Evolutionary conservation across 306 rosid species (phyloP), one percentile per base, ranked within the genome.

Genomic region (Calophaca sinica): DNA sequence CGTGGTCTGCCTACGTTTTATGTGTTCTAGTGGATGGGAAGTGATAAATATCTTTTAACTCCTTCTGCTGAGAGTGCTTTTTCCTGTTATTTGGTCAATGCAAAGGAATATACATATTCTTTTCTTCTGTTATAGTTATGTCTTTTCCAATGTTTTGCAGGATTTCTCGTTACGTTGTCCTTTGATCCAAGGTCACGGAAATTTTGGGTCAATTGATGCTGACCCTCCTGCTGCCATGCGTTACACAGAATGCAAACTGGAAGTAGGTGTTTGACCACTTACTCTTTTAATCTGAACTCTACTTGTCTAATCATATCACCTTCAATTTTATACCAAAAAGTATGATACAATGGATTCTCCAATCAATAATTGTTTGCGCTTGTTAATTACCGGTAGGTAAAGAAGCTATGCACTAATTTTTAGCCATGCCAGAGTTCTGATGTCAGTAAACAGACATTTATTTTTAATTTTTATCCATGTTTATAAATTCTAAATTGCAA

Each of bases 211-310:
- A 35, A 82, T 94, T 52, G 99, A 94, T 86, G 96, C 97, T 42
- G 99, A 94, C 80, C 99, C 99, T 76, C 83, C 99, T 53, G 99
- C 99, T 81, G 99, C 99, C 66, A 94, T 94, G 99, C 97, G 99
- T 64, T 94, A 94, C 89, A 94, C 99, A 36, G 99, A 94, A 82
- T 94, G 97, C 85, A 88, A 89, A 90, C 75, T 94, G 84, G 96
- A 92, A 11, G 99, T 94, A 87, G 51, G 92, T 84, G 48, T 61
- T 55, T 68, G 57, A 53, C 66, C 46, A 42, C 12, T 68, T 49
- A 15, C 13, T 60, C n/a, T 61, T 67, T 64, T 5, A 61, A 70
- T 76, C 49, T 62, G 54, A 44, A 42, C 10, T 62, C 48, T 78
- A 50, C n/a, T 57, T 72, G 70, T 71, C 48, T 69, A 28, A 29